Base-by-base conservation (phyloP, 2,329 filamentous ascomycete genomes). In the Didymella pomorum region DNA sequence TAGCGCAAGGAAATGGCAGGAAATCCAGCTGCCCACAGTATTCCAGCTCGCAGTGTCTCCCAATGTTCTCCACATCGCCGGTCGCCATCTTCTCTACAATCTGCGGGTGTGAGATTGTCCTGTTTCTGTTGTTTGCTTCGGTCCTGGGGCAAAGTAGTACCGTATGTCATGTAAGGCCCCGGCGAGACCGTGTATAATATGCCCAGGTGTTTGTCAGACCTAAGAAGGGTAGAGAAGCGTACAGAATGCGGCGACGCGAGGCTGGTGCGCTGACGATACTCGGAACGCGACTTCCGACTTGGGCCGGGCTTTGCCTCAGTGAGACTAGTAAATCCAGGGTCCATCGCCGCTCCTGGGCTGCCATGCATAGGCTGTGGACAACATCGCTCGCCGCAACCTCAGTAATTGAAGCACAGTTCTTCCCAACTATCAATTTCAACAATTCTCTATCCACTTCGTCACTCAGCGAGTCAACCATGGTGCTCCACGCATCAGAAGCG, bases 21-120 rank as follows among this genome's bases (percentile, higher is more conserved):
- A 99, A 98, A 79, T 98, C 95, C 60, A 98, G 90, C 74, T 95
- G 91, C 75, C 93, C 90, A 83, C 95, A 99, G 83, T 92, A 96
- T 65, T 89, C 83, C 79, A 91, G 89, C 77, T 97, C 88, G 84
- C 95, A 99, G 82, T 97, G 93, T 62, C 87, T 87, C 78, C 95
- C 95, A 68, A 98, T 89, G 23, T 93, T 86, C 70, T 91, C 89
- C 46, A 93, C 89, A 79, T 97, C 93, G 75, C 84, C 84, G 33
- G 60, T 63, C n/a, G 56, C 33, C 89, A 93, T 93, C 62, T 84
- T 85, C 75, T 88, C 14, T 18, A 14, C 20, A 16, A 9, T 11
- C 14, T 25, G 4, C 21, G 39, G 21, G 39, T 6, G 31, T 23
- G 9, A n/a, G n/a, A n/a, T n/a, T n/a, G n/a, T n/a, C n/a, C n/a